These are phyloP conservation scores for Amaranthus cruentus DNA, from an alignment of 148 eudicot genomes.

Conservation along the genomic window DNA sequence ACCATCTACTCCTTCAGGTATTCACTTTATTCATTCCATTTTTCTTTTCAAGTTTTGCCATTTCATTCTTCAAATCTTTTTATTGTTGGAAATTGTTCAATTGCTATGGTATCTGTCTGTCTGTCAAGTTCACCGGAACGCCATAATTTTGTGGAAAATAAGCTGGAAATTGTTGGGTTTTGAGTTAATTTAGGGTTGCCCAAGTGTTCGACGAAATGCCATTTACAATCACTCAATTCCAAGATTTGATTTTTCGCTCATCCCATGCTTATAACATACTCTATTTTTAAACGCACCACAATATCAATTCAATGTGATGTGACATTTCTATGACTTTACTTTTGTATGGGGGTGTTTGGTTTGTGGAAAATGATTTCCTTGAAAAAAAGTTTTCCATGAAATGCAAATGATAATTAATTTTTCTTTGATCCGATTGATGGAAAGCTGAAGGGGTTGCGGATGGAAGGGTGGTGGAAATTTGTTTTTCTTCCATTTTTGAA, in stretches of 20 bases:
- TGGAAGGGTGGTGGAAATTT: too few relatives aligned
- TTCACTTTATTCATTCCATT: too few relatives aligned
- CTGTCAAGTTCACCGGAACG: too few relatives aligned
- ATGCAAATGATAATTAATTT: too few relatives aligned
- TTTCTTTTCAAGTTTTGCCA: neutral
- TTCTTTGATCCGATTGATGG: too few relatives aligned
- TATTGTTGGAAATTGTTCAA: neutral
- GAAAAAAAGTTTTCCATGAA: too few relatives aligned
- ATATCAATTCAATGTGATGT: neutral
- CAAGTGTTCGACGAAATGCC: constrained; percentile 18
- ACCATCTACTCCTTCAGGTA: constrained; percentile 23
- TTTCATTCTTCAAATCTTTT: neutral
- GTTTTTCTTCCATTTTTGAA: too few relatives aligned
- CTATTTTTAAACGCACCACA: neutral
- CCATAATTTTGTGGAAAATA: neutral
- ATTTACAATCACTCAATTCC: neutral
- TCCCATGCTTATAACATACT: neutral
- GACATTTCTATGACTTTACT: too few relatives aligned
- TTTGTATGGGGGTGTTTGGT: too few relatives aligned
- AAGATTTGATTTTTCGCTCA: neutral
- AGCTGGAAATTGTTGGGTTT: neutral
- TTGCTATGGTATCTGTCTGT: neutral
- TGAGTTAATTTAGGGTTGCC: neutral
- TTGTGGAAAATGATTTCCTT: too few relatives aligned
- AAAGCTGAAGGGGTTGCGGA: too few relatives aligned